Percentiles rank a stretch among this genome's conserved stretches.
Conservation (phyloP, 139 green algal genomes). For the Picochlorum sp. region DNA sequence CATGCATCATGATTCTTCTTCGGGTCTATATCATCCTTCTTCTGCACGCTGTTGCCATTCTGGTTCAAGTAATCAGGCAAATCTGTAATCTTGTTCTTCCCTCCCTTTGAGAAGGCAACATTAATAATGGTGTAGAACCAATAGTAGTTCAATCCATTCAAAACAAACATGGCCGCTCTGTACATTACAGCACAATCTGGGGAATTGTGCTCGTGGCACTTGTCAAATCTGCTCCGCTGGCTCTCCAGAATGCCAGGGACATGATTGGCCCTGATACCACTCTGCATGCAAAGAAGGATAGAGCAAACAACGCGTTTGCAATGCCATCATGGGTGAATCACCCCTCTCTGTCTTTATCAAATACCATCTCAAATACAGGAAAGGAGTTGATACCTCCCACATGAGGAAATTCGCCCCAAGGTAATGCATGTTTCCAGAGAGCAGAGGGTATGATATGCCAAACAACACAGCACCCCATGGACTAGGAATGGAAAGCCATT, state of each 20-base stretch:
- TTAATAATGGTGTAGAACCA: constrained; percentile 11
- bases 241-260: neutral
- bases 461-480: constrained; percentile 22
- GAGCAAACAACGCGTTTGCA: constrained; percentile 29
- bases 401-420: constrained; percentile 20
- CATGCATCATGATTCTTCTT: too few relatives aligned
- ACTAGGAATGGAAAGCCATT: constrained; percentile 25
- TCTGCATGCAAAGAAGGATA: constrained; percentile 38
- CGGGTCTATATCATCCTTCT: too few relatives aligned
- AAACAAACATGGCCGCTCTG: neutral
- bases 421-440: constrained; percentile 25
- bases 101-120: neutral
- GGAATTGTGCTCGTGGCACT: neutral
- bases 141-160: constrained; percentile 15
- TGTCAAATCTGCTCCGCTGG: neutral
- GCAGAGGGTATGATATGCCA: constrained; percentile 10
- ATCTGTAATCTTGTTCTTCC: neutral
- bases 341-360: constrained; percentile 40
- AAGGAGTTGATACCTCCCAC: constrained; percentile 40
- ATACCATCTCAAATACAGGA: constrained; percentile 46
- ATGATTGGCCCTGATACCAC: constrained; percentile 31
- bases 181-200: neutral
- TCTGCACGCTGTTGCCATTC: too few relatives aligned
- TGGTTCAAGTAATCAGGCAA: too few relatives aligned
- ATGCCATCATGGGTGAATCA: constrained; percentile 12